A percentile compares a stretch with the other conserved stretches of the same genome.
Conservation (phyloP, 208 protist species). For the Herpetomonas samuelpessoai region DNA sequence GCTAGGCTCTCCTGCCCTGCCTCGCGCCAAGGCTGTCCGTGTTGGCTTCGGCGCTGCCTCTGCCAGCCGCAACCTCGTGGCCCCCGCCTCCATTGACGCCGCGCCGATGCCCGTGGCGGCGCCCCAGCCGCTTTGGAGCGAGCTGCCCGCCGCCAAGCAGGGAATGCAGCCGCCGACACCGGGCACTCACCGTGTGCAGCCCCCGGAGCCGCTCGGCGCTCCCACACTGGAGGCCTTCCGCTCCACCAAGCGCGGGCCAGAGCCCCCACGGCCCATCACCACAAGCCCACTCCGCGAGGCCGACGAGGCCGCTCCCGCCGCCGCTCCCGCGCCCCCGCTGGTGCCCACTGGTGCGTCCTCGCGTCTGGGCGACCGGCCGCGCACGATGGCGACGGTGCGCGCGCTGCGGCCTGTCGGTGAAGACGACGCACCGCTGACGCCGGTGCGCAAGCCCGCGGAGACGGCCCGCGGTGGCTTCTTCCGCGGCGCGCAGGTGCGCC, state of each 20-base stretch:
- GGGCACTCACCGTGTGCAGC: slow-evolving; percentile 11
- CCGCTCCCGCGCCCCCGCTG: slow-evolving; percentile 14
- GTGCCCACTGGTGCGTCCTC: slow-evolving; percentile 25
- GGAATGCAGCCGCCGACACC: slow-evolving; percentile 1
- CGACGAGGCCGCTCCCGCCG: background rate
- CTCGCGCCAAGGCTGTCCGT: background rate
- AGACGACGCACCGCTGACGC: slow-evolving; percentile 6
- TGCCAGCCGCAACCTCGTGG: background rate
- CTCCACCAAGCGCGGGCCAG: slow-evolving; percentile 10
- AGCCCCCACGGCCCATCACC: slow-evolving; percentile 37
- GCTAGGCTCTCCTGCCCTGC: slow-evolving; percentile 22
- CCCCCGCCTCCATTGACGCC: slow-evolving; percentile 34
- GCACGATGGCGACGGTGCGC: slow-evolving; percentile 3
- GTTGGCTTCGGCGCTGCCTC: background rate
- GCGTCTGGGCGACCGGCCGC: background rate
- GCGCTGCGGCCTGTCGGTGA: slow-evolving; percentile 12
- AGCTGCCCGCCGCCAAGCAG: slow-evolving; percentile 14
- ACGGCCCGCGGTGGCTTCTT: background rate
- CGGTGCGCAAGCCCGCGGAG: background rate
- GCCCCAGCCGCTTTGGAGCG: slow-evolving; percentile 39
- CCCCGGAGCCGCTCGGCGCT: slow-evolving; percentile 11
- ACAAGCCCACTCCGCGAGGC: slow-evolving; percentile 31
- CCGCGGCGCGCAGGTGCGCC: slow-evolving; percentile 2
- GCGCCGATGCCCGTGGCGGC: slow-evolving; percentile 11
- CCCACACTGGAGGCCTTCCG: slow-evolving; percentile 44